A percentile compares a stretch with the other conserved stretches of the same genome.
Evolutionary conservation across 148 eudicot species (phyloP).

Genomic region (Rhododendron griersonianum): DNA sequence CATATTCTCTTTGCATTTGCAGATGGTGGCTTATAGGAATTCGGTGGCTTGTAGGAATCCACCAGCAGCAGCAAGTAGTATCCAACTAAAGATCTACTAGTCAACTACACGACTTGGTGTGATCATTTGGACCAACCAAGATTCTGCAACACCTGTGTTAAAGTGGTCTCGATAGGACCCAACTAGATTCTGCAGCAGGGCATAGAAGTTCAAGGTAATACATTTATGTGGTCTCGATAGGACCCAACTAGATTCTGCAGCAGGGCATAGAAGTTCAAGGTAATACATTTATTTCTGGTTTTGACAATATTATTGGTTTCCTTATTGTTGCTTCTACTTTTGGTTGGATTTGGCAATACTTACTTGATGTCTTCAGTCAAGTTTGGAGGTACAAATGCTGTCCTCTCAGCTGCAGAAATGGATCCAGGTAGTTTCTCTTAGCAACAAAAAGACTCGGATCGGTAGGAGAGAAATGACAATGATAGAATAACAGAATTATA

Average conservation of each 20-base stretch:
- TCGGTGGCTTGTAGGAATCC: not conserved
- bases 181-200: too few species aligned
- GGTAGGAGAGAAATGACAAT: not conserved
- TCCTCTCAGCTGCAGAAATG: conserved; percentile 25
- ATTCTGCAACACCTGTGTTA: not conserved
- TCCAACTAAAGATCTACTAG: not conserved
- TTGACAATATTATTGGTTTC: not conserved
- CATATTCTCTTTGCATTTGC: not conserved
- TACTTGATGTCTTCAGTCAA: conserved; percentile 37
- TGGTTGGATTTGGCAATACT: conserved; percentile 3
- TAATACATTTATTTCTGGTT: not conserved
- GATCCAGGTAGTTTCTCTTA: not conserved
- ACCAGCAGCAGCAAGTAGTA: not conserved
- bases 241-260: not conserved
- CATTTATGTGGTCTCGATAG: not conserved
- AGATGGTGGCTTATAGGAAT: not conserved
- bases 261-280: not conserved
- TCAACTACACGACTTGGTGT: not conserved
- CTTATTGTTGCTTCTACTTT: not conserved
- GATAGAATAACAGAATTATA: conserved; percentile 7
- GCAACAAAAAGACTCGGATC: not conserved
- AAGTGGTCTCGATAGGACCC: too few species aligned
- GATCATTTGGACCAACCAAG: not conserved
- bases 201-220: too few species aligned
- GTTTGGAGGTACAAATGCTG: conserved; percentile 10